These are phyloP conservation scores for Simplicillium aogashimaense DNA, from an alignment of 2,329 filamentous ascomycete genomes.

Conservation along the genomic window DNA sequence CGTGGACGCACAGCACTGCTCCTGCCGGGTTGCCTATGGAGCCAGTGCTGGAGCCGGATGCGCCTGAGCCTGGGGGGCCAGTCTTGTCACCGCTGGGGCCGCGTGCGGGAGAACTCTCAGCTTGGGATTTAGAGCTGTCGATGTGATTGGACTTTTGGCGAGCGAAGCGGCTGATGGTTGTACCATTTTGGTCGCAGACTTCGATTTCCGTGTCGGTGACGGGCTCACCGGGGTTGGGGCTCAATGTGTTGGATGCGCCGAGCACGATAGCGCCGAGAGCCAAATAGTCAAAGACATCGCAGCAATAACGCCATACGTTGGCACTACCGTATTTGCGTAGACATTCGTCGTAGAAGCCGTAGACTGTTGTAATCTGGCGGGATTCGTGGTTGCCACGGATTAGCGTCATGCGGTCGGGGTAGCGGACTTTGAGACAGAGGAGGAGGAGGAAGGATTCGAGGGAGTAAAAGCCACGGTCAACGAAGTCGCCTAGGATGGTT, in stretches of 20 bases:
- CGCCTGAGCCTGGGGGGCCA: conserved; percentile 71
- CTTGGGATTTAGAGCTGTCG: conserved; percentile 14
- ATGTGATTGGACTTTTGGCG: conserved; percentile 27
- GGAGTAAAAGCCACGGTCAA: conserved; percentile 96
- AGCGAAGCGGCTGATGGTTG: conserved; percentile 64
- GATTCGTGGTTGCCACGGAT: conserved; percentile 96
- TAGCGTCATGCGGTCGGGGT: conserved; percentile 92
- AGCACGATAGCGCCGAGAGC: conserved; percentile 82
- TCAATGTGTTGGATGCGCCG: conserved; percentile 64
- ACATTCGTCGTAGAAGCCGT: conserved; percentile 98
- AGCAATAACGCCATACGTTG: conserved; percentile 96
- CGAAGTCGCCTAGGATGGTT: conserved; percentile 65
- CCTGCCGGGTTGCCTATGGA: conserved; percentile 61
- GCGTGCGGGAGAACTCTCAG: conserved; percentile 14
- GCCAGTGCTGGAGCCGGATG: conserved; percentile 58
- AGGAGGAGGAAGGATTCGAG: conserved; percentile 94
- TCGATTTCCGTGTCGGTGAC: conserved; percentile 76
- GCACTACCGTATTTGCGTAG: conserved; percentile 94
- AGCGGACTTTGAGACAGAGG: conserved; percentile 91
- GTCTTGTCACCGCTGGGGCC: conserved; percentile 24
- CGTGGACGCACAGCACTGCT: conserved; percentile 90
- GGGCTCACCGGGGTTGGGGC: conserved; percentile 34
- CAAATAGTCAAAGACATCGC: conserved; percentile 95
- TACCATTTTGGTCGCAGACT: conserved; percentile 75
- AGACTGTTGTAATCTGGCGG: conserved; percentile 92